phyloP scores from a whole-genome alignment of 2,329 filamentous ascomycete genomes.

The Aspergillus sp. region DNA sequence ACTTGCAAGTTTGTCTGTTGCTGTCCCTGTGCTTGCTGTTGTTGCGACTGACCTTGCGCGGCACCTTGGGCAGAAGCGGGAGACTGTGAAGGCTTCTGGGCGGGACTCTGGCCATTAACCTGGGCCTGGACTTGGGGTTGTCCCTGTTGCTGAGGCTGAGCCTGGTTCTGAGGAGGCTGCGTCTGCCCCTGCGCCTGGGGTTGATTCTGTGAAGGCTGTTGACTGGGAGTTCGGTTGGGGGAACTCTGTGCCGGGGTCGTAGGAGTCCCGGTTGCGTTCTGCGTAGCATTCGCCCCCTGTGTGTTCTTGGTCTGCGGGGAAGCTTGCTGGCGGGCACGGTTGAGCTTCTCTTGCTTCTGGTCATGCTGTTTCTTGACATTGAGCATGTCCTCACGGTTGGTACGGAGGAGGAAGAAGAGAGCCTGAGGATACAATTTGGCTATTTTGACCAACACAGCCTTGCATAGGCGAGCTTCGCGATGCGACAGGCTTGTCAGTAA shows the following conservation, averaged over 20 bases:
- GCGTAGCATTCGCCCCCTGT: slow-evolving; percentile 46
- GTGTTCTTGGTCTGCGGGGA: slow-evolving; percentile 38
- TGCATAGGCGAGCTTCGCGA: slow-evolving; percentile 84
- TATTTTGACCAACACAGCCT: slow-evolving; percentile 85
- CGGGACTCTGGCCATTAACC: slow-evolving; percentile 13
- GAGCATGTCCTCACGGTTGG: slow-evolving; percentile 89
- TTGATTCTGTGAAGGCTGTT: slow-evolving; percentile 27
- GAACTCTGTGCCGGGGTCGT: slow-evolving; percentile 28
- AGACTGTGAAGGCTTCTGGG: slow-evolving; percentile 13
- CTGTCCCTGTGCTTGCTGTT: slow-evolving; percentile 8
- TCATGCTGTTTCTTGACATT: slow-evolving; percentile 86
- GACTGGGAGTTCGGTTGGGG: slow-evolving; percentile 22
- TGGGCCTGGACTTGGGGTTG: slow-evolving; percentile 12
- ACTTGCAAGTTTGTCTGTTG: slow-evolving; percentile 5
- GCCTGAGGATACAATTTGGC: slow-evolving; percentile 95
- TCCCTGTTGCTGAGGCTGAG: slow-evolving; percentile 17
- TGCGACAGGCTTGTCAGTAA: slow-evolving; percentile 87
- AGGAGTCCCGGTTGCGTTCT: slow-evolving; percentile 49
- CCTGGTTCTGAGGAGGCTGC: slow-evolving; percentile 9
- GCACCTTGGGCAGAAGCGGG: slow-evolving; percentile 11
- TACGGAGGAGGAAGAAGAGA: slow-evolving; percentile 91
- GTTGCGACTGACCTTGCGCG: slow-evolving; percentile 13
- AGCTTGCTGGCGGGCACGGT: slow-evolving; percentile 61
- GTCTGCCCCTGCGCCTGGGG: not conserved
- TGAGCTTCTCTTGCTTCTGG: slow-evolving; percentile 58